These are phyloP conservation scores for Leccinum subspadiceum DNA, from an alignment of 1,284 basidiomycete species.

Conservation along the genomic window DNA sequence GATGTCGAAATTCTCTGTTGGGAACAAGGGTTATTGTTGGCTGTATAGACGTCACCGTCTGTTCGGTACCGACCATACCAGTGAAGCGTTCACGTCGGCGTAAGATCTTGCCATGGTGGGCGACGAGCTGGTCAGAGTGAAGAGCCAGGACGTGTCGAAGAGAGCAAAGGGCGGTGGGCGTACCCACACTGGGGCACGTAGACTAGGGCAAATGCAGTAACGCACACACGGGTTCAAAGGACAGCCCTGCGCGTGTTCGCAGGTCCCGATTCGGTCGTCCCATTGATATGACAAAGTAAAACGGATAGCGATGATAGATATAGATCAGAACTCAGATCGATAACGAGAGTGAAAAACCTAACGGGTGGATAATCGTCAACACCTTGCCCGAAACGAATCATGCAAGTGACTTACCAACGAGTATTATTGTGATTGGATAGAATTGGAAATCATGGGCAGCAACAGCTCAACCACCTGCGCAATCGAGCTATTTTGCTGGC, in stretches of 20 bases:
- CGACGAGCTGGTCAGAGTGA: conserved; percentile 15
- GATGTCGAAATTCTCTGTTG: conserved; percentile 65
- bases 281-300: conserved; percentile 23
- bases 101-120: conserved; percentile 49
- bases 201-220: conserved; percentile 16
- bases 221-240: not conserved
- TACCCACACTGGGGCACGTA: conserved; percentile 27
- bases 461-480: conserved; percentile 56
- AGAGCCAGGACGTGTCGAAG: conserved; percentile 16
- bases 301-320: conserved; percentile 29
- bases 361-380: conserved; percentile 13
- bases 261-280: conserved; percentile 9
- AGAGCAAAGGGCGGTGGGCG: conserved; percentile 18
- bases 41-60: not conserved
- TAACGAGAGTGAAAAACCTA: conserved; percentile 21
- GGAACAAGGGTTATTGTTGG: conserved; percentile 4
- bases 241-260: conserved; percentile 27
- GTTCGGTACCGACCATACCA: conserved; percentile 43
- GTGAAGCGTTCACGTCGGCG: conserved; percentile 44
- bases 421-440: conserved; percentile 24
- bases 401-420: conserved; percentile 23
- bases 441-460: conserved; percentile 42
- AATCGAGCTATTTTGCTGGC: conserved; percentile 71
- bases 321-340: conserved; percentile 20
- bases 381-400: not conserved